phyloP scores from a whole-genome alignment of 345 rosid genomes.

The Eucalyptus erythrocorys region DNA sequence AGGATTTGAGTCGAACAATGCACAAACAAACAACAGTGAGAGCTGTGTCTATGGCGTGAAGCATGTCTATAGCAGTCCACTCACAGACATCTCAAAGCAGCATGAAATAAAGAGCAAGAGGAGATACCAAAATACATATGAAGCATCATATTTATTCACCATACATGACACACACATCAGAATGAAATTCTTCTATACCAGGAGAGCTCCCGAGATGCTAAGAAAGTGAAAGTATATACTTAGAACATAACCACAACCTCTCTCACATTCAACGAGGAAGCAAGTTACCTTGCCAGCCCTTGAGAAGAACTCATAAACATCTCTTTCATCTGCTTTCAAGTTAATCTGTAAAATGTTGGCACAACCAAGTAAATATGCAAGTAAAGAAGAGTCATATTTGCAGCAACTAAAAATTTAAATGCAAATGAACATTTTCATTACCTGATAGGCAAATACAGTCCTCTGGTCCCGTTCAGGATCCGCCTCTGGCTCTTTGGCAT shows the following conservation, averaged over 20 bases:
- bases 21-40: neutral
- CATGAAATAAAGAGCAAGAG: neutral
- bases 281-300: constrained; percentile 87
- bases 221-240: neutral
- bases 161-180: neutral
- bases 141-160: neutral
- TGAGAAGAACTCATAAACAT: constrained; percentile 88
- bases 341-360: constrained; percentile 36
- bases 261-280: neutral
- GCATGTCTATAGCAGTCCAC: neutral
- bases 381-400: neutral
- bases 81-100: neutral
- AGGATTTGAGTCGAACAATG: neutral
- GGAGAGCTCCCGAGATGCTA: neutral
- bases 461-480: constrained; percentile 99
- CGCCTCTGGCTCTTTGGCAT: constrained; percentile 68
- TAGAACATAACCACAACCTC: neutral
- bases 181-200: neutral
- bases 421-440: constrained; percentile 1
- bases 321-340: constrained; percentile 92
- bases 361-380: neutral
- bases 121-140: neutral
- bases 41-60: neutral
- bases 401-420: neutral
- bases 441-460: constrained; percentile 99